Conservation (phyloP, 78 protist genomes). For the Diacronema lutheri region DNA sequence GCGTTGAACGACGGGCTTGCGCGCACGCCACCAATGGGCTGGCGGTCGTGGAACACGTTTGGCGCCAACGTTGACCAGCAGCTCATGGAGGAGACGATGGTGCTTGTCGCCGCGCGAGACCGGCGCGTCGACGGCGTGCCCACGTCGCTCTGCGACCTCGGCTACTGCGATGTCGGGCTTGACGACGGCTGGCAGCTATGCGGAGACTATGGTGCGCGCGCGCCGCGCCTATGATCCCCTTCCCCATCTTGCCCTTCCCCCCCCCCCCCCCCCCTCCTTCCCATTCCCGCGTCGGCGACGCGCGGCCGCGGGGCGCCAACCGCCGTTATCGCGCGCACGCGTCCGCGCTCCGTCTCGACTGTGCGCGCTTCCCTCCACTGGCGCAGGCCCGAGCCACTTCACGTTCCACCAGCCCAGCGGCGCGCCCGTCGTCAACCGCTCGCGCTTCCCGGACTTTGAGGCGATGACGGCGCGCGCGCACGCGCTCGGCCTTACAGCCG, state of each 20-base stretch:
- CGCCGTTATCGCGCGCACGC: no score
- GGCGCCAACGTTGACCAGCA: slow-evolving; percentile 17
- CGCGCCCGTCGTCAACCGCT: background rate
- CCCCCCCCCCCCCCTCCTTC: no score
- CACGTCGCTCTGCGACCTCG: slow-evolving; percentile 35
- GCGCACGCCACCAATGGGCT: slow-evolving; percentile 33
- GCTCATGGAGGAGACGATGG: slow-evolving; percentile 13
- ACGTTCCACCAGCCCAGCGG: no score
- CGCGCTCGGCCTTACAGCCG: slow-evolving; percentile 23
- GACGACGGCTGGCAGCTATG: slow-evolving; percentile 60
- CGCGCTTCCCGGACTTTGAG: slow-evolving; percentile 28
- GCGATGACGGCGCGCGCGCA: slow-evolving; percentile 40
- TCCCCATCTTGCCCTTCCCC: no score
- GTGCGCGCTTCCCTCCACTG: no score
- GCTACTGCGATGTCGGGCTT: slow-evolving; percentile 47
- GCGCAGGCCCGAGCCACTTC: no score
- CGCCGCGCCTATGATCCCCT: no score
- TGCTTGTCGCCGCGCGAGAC: background rate
- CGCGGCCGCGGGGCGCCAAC: no score
- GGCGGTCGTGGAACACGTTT: slow-evolving; percentile 43
- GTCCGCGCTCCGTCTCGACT: no score
- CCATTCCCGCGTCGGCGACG: no score
- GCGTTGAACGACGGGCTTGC: slow-evolving; percentile 11
- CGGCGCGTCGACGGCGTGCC: slow-evolving; percentile 33
- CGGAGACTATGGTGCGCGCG: slow-evolving; percentile 8